Conservation (phyloP, 2,329 filamentous ascomycete genomes). For the Penicillium sp. region DNA sequence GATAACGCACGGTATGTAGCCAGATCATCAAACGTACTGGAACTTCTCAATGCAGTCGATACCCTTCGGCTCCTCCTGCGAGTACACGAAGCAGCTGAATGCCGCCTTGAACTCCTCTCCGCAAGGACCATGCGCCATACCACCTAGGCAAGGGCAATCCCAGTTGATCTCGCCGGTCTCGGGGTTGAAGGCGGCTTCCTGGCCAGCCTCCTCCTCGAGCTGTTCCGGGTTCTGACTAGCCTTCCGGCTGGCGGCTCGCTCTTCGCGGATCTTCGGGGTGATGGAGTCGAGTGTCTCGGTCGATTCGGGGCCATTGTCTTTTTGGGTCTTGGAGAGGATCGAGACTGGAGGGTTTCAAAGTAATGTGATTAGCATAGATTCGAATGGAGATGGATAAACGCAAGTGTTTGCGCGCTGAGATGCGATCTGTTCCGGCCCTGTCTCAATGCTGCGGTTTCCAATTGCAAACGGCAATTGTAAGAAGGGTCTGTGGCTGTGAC, state of each 20-base stretch:
- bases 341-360: slow-evolving; percentile 37
- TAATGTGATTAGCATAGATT: slow-evolving; percentile 14
- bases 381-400: neutral
- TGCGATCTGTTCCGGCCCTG: neutral
- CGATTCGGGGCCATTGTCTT: slow-evolving; percentile 46
- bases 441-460: neutral
- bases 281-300: slow-evolving; percentile 70
- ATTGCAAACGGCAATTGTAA: slow-evolving; percentile 8
- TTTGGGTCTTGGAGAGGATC: slow-evolving; percentile 30
- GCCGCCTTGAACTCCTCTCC: slow-evolving; percentile 93
- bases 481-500: slow-evolving; percentile 36
- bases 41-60: slow-evolving; percentile 98
- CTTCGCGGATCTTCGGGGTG: slow-evolving; percentile 57
- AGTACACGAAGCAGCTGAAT: slow-evolving; percentile 99
- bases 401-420: slow-evolving; percentile 10
- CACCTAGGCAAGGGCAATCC: slow-evolving; percentile 96
- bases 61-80: slow-evolving; percentile 91
- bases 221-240: slow-evolving; percentile 50
- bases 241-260: slow-evolving; percentile 26
- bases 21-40: slow-evolving; percentile 65
- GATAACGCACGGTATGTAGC: slow-evolving; percentile 24
- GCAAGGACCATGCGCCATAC: slow-evolving; percentile 95
- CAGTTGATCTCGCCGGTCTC: slow-evolving; percentile 99
- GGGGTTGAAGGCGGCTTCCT: slow-evolving; percentile 94
- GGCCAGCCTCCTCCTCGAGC: slow-evolving; percentile 78